Base-by-base conservation (phyloP, 2,329 filamentous ascomycete species). In the Talaromyces sp. region DNA sequence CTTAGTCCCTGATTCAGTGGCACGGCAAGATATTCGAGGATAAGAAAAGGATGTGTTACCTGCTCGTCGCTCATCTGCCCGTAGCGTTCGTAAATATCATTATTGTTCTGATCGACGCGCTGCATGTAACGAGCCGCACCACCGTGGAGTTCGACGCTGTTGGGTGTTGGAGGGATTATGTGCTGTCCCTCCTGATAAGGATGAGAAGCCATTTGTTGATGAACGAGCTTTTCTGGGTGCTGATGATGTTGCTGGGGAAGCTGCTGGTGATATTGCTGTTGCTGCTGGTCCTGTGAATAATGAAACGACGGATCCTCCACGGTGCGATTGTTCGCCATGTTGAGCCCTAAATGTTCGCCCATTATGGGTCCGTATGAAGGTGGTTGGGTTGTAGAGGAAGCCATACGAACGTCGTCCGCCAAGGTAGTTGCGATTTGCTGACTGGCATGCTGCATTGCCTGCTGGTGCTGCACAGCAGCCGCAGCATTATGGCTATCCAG, bases 61-160 rank as follows among this genome's bases (percentile, higher is more conserved):
- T 77, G 75, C 53, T 77, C 75, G 59, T 77, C 74, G 45, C 70
- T 73, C 51, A 72, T 69, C 54, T 73, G 73, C 58, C 72, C 65
- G 60, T 77, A 77, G 17, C 73, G 70, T 60, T 79, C 76, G 53
- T 78, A 79, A 57, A 77, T 67, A 15, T 77, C 70, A 52, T 73
- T 66, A 40, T 73, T 73, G 21, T 39, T 52, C 35, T 56, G 54
- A 25, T 77, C 75, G 57, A 75, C 65, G 5, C 70, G 69, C 53
- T 73, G 69, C 3, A 69, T 67, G 60, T 76, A 78, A 33, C 73
- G 71, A 40, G 70, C 67, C 0, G 74, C 71, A 60, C 68, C 71
- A 3, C 74, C 75, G 54, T 79, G 78, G 61, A 80, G 69, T 58
- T 80, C 78, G 17, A 76, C 70, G 60, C 77, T 80, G 58, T 78